A percentile compares a stretch with the other conserved stretches of the same genome.
phyloP scores from a whole-genome alignment of 2,329 filamentous ascomycete genomes.

The Leptographium wingfieldii region DNA sequence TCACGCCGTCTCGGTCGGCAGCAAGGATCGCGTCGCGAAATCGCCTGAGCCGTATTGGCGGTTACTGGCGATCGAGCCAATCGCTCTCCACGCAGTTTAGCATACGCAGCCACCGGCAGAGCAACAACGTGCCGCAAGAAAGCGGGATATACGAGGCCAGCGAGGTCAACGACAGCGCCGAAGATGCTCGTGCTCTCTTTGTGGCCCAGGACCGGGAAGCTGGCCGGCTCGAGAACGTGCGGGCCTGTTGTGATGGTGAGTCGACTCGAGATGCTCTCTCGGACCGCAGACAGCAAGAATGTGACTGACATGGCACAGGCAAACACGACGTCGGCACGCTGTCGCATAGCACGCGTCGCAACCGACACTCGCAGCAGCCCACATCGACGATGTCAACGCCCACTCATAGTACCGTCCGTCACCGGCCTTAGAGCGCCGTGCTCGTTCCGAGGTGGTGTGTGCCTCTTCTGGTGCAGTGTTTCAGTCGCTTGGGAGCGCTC shows the following conservation, averaged over 20 bases:
- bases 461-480: not conserved
- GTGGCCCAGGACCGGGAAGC: conserved; percentile 65
- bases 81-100: conserved; percentile 31
- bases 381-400: conserved; percentile 7
- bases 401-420: conserved; percentile 6
- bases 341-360: conserved; percentile 17
- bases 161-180: conserved; percentile 62
- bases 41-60: conserved; percentile 46
- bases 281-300: not conserved
- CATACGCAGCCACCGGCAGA: conserved; percentile 27
- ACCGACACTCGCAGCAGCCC: conserved; percentile 10
- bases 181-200: conserved; percentile 70
- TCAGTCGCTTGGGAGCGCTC: not conserved
- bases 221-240: conserved; percentile 81
- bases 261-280: conserved; percentile 8
- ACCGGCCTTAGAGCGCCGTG: conserved; percentile 3
- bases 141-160: conserved; percentile 34
- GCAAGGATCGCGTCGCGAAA: conserved; percentile 21
- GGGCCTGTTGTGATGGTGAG: conserved; percentile 95
- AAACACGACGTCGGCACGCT: conserved; percentile 62
- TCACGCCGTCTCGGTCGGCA: conserved; percentile 12
- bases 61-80: conserved; percentile 42
- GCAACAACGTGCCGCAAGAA: conserved; percentile 16
- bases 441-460: not conserved
- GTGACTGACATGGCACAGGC: conserved; percentile 27